Evolutionary conservation across 2,329 filamentous ascomycete genomes (phyloP).

Genomic region (Massarina eburnea): DNA sequence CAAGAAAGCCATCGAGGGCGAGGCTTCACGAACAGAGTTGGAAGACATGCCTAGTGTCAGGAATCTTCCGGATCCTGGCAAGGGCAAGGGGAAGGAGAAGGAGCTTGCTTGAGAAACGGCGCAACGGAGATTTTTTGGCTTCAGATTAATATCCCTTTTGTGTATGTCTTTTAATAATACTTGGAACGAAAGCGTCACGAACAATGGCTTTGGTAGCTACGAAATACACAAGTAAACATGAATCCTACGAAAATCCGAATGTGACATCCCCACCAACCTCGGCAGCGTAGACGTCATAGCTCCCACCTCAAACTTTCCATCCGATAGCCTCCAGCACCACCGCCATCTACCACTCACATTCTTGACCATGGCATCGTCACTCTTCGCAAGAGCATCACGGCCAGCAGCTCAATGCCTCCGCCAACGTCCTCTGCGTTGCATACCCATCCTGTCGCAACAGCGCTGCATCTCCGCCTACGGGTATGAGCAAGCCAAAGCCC

Average conservation of each 20-base stretch:
- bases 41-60: slow-evolving; percentile 40
- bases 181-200: not conserved
- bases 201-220: not conserved
- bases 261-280: slow-evolving; percentile 18
- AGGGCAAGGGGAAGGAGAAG: not conserved
- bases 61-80: slow-evolving; percentile 38
- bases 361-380: slow-evolving; percentile 29
- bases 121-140: slow-evolving; percentile 2
- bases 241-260: not conserved
- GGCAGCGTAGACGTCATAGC: slow-evolving; percentile 33
- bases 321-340: slow-evolving; percentile 3
- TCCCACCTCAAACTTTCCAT: slow-evolving; percentile 12
- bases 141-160: slow-evolving; percentile 13
- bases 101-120: not conserved
- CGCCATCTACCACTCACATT: not conserved
- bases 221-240: not conserved
- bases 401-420: slow-evolving; percentile 21
- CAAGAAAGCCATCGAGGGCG: slow-evolving; percentile 5
- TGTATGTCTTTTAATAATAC: slow-evolving; percentile 9
- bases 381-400: slow-evolving; percentile 12
- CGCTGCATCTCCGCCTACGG: slow-evolving; percentile 65
- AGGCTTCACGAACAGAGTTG: slow-evolving; percentile 21
- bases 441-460: slow-evolving; percentile 21
- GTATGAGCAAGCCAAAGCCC: slow-evolving; percentile 82
- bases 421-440: slow-evolving; percentile 8